A percentile compares a stretch with the other conserved stretches of the same genome.
These are phyloP conservation scores for Pleodorina starrii DNA, from an alignment of 139 green algal genomes.

Conservation along the genomic window DNA sequence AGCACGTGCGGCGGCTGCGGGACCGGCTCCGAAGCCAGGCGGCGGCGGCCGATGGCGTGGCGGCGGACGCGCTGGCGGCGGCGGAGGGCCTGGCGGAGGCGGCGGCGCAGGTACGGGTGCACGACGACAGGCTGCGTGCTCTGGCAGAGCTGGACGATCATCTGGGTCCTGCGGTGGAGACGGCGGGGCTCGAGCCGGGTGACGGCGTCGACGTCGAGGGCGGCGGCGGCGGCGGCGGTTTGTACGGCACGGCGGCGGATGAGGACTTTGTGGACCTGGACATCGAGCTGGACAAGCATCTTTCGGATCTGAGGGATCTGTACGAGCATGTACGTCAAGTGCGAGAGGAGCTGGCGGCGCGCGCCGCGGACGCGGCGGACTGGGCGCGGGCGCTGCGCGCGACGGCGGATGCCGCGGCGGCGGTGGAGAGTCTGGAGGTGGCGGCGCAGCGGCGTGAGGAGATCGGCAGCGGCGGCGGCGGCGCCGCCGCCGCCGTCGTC, in stretches of 20 bases:
- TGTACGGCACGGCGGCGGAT: neutral
- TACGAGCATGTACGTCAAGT: neutral
- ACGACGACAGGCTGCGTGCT: neutral
- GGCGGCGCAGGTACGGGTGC: neutral
- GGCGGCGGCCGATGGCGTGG: neutral
- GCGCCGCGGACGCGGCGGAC: neutral
- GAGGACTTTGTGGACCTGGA: neutral
- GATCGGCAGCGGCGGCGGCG: neutral
- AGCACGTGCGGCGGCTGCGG: neutral
- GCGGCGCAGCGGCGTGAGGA: neutral
- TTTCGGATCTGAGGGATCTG: neutral
- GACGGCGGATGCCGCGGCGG: neutral
- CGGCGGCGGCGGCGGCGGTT: neutral
- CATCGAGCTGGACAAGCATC: neutral
- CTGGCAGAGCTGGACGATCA: neutral
- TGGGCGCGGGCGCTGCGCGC: neutral
- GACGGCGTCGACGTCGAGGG: neutral
- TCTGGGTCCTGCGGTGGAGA: neutral
- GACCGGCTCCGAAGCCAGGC: neutral
- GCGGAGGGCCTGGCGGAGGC: neutral
- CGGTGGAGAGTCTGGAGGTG: neutral
- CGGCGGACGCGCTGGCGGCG: neutral
- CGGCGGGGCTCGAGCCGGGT: neutral
- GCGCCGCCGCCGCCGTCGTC: neutral
- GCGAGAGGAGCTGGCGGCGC: neutral